Evolutionary conservation across 768 basidiomycete genomes (phyloP).

Genomic region (Tephrocybe rancida): DNA sequence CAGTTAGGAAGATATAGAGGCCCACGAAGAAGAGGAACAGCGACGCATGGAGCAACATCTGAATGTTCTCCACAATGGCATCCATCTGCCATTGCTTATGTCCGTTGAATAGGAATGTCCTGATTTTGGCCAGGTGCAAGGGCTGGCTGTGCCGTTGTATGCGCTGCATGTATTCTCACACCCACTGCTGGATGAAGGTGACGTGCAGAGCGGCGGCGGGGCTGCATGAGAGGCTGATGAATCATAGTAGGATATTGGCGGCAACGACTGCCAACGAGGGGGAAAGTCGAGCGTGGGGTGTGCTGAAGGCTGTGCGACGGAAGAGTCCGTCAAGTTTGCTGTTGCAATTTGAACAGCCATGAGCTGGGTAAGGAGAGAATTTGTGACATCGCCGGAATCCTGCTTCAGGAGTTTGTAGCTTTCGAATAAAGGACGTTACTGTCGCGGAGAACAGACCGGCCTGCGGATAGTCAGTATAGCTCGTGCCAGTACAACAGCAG

Average conservation of each 20-base stretch:
- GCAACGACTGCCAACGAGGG: slow-evolving; percentile 20
- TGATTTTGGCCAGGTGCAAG: background rate
- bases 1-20: background rate
- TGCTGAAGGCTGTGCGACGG: background rate
- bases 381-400: slow-evolving; percentile 27
- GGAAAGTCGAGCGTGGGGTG: slow-evolving; percentile 7
- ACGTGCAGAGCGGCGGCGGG: slow-evolving; percentile 25
- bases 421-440: slow-evolving; percentile 38
- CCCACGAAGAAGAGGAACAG: slow-evolving; percentile 9
- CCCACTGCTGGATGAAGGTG: slow-evolving; percentile 20
- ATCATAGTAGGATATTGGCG: slow-evolving; percentile 32
- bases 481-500: no score
- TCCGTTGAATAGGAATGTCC: background rate
- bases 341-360: slow-evolving; percentile 2
- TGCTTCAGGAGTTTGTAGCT: slow-evolving; percentile 32
- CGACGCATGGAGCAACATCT: background rate
- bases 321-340: slow-evolving; percentile 6
- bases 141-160: background rate
- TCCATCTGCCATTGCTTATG: background rate
- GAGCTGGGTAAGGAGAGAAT: slow-evolving; percentile 25
- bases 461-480: no score
- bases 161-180: slow-evolving; percentile 1
- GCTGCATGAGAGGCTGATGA: no score
- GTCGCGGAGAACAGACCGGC: slow-evolving; percentile 44
- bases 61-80: background rate